Conservation (phyloP, 1,139 yeast genomes). For the Martiniozyma asiatica region DNA sequence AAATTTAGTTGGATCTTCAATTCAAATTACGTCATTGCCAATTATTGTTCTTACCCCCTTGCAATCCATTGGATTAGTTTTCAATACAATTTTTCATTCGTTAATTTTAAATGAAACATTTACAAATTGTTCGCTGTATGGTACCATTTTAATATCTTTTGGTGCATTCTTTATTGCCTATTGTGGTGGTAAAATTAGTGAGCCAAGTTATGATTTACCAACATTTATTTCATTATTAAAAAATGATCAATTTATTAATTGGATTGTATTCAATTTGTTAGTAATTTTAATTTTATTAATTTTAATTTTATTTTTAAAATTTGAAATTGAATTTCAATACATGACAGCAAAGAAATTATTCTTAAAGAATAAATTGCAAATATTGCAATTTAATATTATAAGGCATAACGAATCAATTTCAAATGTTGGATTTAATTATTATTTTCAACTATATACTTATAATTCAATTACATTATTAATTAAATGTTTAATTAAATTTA, state of each 20-base stretch:
- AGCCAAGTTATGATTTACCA: slow-evolving; percentile 38
- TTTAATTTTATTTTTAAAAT: slow-evolving; percentile 16
- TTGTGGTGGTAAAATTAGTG: slow-evolving; percentile 45
- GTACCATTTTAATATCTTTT: slow-evolving; percentile 54
- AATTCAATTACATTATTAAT: no score
- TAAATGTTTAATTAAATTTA: not conserved
- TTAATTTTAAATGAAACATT: slow-evolving; percentile 58
- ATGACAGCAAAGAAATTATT: not conserved
- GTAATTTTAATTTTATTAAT: slow-evolving; percentile 19
- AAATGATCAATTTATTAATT: slow-evolving; percentile 29
- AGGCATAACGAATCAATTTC: slow-evolving; percentile 1
- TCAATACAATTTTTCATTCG: slow-evolving; percentile 69
- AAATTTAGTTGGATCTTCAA: slow-evolving; percentile 69
- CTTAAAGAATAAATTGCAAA: not conserved
- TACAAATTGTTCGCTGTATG: slow-evolving; percentile 43
- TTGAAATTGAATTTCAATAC: slow-evolving; percentile 2
- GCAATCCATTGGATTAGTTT: slow-evolving; percentile 79
- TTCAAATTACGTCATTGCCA: slow-evolving; percentile 78
- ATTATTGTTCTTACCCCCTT: slow-evolving; percentile 69
- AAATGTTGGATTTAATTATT: not conserved
- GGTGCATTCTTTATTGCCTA: slow-evolving; percentile 80
- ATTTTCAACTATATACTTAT: not conserved
- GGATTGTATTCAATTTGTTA: slow-evolving; percentile 28
- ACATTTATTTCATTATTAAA: slow-evolving; percentile 32
- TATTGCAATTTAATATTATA: not conserved